Evolutionary conservation across 106 monocot genomes (phyloP), one percentile per base, ranked within the genome.

Genomic region (Dioscorea alata): DNA sequence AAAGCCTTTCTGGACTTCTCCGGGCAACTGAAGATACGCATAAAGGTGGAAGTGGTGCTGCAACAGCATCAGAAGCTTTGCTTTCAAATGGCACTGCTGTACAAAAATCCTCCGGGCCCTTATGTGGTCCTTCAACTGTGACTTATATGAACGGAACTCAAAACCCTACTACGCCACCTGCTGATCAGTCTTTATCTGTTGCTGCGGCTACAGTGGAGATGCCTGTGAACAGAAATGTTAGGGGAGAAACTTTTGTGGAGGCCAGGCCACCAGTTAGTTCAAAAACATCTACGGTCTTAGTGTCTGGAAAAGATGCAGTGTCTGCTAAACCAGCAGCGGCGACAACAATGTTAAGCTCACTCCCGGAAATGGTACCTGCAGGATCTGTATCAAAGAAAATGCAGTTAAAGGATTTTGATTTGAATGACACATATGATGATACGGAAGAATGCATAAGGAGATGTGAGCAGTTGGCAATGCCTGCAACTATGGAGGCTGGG

Each of bases 381-480:
- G 81, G 72, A 42, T 50, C 78, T 73, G 58, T 53, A 5, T 34
- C 22, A 9, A 66, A 69, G 51, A 70, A 56, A 48, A 58, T 59
- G 22, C 66, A 60, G 48, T 35, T 82, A 49, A 80, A 70, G 65
- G 80, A 86, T 68, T 94, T 94, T 78, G 94, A 94, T 74, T 73
- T 94, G 84, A 94, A 94, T 70, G 63, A 78, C 15, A 53, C 76
- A 24, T 94, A 71, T 52, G 54, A 52, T 69, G 87, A 80, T 31
- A 42, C 63, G 48, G 64, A 74, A 65, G 73, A 83, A 34, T 71
- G 66, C 16, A 58, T 35, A 13, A 74, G 75, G 57, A 81, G 58
- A 13, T 53, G 51, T 63, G 69, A 82, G 34, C 71, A 66, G 18
- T 50, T 70, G 49, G 42, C 50, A 15, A 79, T 23, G 20, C 68